These are phyloP conservation scores for Decorospora gaudefroyi DNA, from an alignment of 2,329 filamentous ascomycete genomes.

Conservation along the genomic window DNA sequence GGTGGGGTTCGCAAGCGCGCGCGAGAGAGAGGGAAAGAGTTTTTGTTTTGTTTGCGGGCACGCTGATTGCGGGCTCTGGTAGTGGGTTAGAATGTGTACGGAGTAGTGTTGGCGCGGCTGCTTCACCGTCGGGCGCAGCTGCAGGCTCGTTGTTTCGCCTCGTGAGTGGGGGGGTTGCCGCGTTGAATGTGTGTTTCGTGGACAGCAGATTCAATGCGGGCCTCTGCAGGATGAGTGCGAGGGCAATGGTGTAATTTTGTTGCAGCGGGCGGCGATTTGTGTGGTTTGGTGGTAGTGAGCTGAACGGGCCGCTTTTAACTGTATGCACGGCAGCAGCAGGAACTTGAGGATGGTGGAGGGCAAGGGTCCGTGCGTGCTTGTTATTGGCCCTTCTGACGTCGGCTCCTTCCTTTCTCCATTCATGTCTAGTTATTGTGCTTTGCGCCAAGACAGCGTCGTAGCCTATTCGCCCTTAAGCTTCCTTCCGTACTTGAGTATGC, in stretches of 20 bases:
- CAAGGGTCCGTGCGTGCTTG: conserved; percentile 25
- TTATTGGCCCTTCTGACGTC: conserved; percentile 32
- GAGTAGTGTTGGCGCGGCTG: conserved; percentile 19
- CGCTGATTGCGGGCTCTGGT: conserved; percentile 5
- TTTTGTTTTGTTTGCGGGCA: conserved; percentile 23
- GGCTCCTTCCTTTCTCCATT: conserved; percentile 13
- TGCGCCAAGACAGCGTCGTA: too few species aligned
- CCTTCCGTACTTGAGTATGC: too few species aligned
- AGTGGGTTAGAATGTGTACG: too few species aligned
- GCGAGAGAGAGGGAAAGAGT: conserved; percentile 15
- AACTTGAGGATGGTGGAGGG: conserved; percentile 31
- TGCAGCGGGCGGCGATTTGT: conserved; percentile 26
- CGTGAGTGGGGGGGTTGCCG: too few species aligned
- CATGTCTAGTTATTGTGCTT: not conserved
- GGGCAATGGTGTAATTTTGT: conserved; percentile 27
- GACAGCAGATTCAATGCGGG: conserved; percentile 14
- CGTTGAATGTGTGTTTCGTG: too few species aligned
- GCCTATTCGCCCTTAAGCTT: too few species aligned
- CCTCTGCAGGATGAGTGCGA: conserved; percentile 15
- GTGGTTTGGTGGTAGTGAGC: conserved; percentile 34
- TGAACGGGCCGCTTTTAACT: conserved; percentile 38
- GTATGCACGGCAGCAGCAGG: conserved; percentile 37
- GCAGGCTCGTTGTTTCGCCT: conserved; percentile 19
- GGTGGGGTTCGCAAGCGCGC: conserved; percentile 28
- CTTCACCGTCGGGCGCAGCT: conserved; percentile 10